Base-by-base conservation (phyloP, 768 basidiomycete species). In the Lentinula boryana region DNA sequence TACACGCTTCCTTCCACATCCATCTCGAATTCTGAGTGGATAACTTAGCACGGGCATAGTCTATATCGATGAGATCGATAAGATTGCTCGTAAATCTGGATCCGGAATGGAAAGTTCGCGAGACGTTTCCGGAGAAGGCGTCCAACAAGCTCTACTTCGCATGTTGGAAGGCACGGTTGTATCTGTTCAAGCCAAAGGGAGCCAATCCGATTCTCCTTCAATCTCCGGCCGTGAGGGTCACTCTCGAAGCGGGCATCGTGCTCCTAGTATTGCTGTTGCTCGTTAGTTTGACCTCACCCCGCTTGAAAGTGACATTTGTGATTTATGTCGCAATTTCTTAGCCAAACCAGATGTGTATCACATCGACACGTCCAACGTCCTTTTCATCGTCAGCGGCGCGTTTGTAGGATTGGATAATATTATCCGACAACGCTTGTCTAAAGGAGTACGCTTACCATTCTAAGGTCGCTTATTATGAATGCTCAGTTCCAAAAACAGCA, bases 21-120 rank as follows among this genome's bases (percentile, higher is more conserved):
- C 65, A 53, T 51, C 36, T 49, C 18, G 13, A 32, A 43, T 15
- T 21, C 23, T 46, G 50, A 35, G 9, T 16, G 23, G 16, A 9
- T 16, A 15, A 18, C 16, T n/a, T 60, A 95, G 93, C 68, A 87
- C 87, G 70, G 95, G 95, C 5, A 97, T 98, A 63, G 88, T 98
- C 35, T 96, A 96, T 69, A 95, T 98, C 51, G 96, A 98, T 68
- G 96, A 98, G 75, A 78, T 95, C 1, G 96, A 98, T 76, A 98
- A 98, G 75, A 86, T 97, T 61, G 89, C 93, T 13, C 82, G 85
- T 53, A 88, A 84, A 66, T 70, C 78, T 5, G 73, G 81, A 48
- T 74, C 75, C 23, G 87, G 88, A 4, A 76, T 78, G 32, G 90
- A 91, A 64, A 84, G 86, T 3, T 84, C 87, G 5, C 81, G 90